phyloP scores from a whole-genome alignment of 192 early-diverging fungal genomes.

The Diversispora epigaea region DNA sequence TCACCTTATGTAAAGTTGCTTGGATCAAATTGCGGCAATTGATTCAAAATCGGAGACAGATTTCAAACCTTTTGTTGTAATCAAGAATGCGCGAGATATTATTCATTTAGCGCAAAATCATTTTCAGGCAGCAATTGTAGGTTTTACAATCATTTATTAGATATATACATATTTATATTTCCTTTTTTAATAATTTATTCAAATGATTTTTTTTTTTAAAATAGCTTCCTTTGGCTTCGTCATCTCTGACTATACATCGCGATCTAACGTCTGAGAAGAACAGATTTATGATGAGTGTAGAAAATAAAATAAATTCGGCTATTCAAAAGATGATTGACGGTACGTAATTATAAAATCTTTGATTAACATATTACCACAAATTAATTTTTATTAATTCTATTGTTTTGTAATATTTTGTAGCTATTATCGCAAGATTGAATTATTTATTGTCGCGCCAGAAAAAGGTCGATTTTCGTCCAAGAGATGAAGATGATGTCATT shows the following conservation, averaged over 20 bases:
- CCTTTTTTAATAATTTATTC: not conserved
- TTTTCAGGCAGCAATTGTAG: constrained; percentile 74
- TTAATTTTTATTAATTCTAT: constrained; percentile 30
- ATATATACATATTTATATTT: not conserved
- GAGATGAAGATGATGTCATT: constrained; percentile 78
- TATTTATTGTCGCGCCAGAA: constrained; percentile 75
- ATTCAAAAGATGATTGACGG: constrained; percentile 72
- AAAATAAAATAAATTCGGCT: constrained; percentile 77
- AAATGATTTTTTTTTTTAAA: constrained; percentile 13
- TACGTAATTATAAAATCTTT: constrained; percentile 34
- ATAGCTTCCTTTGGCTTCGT: constrained; percentile 64
- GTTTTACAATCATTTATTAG: constrained; percentile 24
- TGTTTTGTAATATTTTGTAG: constrained; percentile 41
- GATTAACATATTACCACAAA: not conserved
- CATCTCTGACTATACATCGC: constrained; percentile 76
- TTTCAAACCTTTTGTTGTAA: constrained; percentile 57
- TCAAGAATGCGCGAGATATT: constrained; percentile 67
- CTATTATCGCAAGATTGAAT: constrained; percentile 69
- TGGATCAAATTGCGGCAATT: constrained; percentile 62
- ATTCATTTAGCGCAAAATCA: constrained; percentile 79
- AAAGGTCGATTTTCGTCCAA: constrained; percentile 87
- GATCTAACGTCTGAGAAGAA: constrained; percentile 88
- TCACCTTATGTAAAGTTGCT: constrained; percentile 46
- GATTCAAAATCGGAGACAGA: constrained; percentile 68
- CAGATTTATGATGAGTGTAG: constrained; percentile 79